phyloP scores from a whole-genome alignment of 2,329 filamentous ascomycete species.

The Dactylellina haptotyla region DNA sequence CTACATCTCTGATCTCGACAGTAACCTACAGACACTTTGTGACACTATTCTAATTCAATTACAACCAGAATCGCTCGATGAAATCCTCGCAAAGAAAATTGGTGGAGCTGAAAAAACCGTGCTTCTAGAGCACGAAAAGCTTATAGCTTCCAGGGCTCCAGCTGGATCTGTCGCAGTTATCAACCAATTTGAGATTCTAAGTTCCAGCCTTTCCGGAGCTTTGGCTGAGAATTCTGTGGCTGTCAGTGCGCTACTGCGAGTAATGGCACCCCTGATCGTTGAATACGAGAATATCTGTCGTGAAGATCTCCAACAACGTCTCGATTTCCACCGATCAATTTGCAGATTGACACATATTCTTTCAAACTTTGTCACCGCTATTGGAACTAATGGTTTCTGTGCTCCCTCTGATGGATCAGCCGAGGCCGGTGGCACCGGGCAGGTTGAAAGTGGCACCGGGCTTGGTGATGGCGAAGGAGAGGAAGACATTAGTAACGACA shows the following conservation, averaged over 20 bases:
- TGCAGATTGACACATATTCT: slow-evolving; percentile 80
- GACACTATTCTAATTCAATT: slow-evolving; percentile 39
- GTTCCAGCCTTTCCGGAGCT: slow-evolving; percentile 5
- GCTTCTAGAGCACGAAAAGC: slow-evolving; percentile 29
- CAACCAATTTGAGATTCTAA: slow-evolving; percentile 13
- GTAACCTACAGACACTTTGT: slow-evolving; percentile 21
- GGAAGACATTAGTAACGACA: slow-evolving; percentile 97
- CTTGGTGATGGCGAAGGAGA: slow-evolving; percentile 94
- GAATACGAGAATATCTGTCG: slow-evolving; percentile 75
- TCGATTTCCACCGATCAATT: slow-evolving; percentile 74
- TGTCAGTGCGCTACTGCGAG: slow-evolving; percentile 19
- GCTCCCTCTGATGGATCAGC: slow-evolving; percentile 83
- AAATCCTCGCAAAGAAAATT: slow-evolving; percentile 18
- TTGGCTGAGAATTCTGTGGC: slow-evolving; percentile 6
- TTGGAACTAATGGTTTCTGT: slow-evolving; percentile 89
- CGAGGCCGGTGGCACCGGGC: slow-evolving; percentile 67
- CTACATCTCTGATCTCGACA: slow-evolving; percentile 1
- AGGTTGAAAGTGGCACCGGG: slow-evolving; percentile 86
- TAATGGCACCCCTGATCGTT: slow-evolving; percentile 75
- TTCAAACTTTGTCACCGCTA: slow-evolving; percentile 78
- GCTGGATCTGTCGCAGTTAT: neutral
- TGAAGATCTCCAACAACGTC: slow-evolving; percentile 69
- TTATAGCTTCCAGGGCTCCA: slow-evolving; percentile 12
- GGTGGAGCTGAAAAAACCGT: slow-evolving; percentile 25
- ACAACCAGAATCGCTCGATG: slow-evolving; percentile 15